Base-by-base conservation (phyloP, 345 rosid species). In the Physaria fendleri region DNA sequence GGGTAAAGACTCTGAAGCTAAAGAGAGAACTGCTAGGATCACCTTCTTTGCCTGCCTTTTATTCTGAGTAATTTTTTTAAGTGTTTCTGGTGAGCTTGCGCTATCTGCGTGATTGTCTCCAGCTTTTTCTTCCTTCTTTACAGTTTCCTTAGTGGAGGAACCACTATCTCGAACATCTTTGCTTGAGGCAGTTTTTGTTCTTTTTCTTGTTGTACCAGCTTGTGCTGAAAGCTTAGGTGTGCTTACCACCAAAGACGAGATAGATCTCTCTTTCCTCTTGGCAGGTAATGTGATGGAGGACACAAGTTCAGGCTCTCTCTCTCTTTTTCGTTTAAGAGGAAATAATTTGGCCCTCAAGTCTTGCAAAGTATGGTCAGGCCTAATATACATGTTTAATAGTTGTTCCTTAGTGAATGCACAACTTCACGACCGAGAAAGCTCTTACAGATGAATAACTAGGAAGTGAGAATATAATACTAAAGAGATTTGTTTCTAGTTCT, bases 191-290 rank as follows among this genome's bases (percentile, higher is more conserved):
- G 81, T 59, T 75, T 82, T 87, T 47, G 86, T 76, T 79, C 95
- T 81, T 79, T 80, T 85, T 20, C 92, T 87, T 10, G 96, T 81
- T 68, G 80, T 70, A 56, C 79, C 75, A 75, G 78, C 32, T 74
- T 81, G 84, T 32, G 80, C 63, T 66, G 85, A 81, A 40, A 82
- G 85, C 69, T 78, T 82, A 34, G 97, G 96, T 65, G 91, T 71
- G 62, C 75, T 81, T 50, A 93, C 95, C 34, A 87, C 99, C 83
- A 93, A 74, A 13, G 93, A 85, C 20, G 97, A 87, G 68, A 93
- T 81, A 29, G 99, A 93, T 72, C 97, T 82, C 76, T 93, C 99
- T 73, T 93, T 93, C 74, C 97, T 87, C 78, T 83, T 85, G 56
- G 81, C 77, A 35, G 75, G 75, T 63, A 85, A 67, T 57, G 81